Evolutionary conservation across 2,329 filamentous ascomycete species (phyloP).

Genomic region (Penicillium sp.): DNA sequence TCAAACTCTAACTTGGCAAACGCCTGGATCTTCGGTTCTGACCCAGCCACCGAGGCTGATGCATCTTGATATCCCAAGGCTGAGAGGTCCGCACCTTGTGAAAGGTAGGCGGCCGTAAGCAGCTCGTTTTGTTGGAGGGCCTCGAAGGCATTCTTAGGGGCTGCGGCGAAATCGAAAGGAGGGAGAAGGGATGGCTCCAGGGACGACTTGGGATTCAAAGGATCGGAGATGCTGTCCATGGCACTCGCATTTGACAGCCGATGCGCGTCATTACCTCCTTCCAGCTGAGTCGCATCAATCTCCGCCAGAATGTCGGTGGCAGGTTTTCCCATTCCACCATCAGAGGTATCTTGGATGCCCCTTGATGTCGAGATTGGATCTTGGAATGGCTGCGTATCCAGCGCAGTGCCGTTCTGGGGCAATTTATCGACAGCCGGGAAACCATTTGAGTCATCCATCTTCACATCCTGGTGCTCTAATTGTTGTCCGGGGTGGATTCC

Average conservation of each 20-base stretch:
- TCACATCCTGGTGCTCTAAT: constrained; percentile 19
- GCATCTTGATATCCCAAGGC: constrained; percentile 42
- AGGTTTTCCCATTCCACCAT: constrained; percentile 20
- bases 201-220: constrained; percentile 35
- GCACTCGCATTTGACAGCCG: constrained; percentile 31
- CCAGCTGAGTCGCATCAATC: constrained; percentile 13
- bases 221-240: constrained; percentile 38
- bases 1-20: constrained; percentile 68
- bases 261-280: constrained; percentile 10
- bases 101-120: constrained; percentile 43
- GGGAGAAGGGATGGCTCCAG: constrained; percentile 40
- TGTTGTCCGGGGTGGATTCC: constrained; percentile 15
- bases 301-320: constrained; percentile 21
- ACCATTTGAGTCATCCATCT: constrained; percentile 17
- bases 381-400: constrained; percentile 14
- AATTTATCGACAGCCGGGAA: constrained; percentile 13
- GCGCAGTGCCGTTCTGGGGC: constrained; percentile 2
- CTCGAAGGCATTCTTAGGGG: constrained; percentile 40
- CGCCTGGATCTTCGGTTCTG: constrained; percentile 57
- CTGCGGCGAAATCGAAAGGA: constrained; percentile 38
- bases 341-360: constrained; percentile 22
- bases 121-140: constrained; percentile 46
- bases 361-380: constrained; percentile 17
- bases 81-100: constrained; percentile 40
- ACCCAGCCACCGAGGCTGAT: constrained; percentile 42